phyloP scores from a whole-genome alignment of 1,284 basidiomycete species.

The Sporisorium reilianum region DNA sequence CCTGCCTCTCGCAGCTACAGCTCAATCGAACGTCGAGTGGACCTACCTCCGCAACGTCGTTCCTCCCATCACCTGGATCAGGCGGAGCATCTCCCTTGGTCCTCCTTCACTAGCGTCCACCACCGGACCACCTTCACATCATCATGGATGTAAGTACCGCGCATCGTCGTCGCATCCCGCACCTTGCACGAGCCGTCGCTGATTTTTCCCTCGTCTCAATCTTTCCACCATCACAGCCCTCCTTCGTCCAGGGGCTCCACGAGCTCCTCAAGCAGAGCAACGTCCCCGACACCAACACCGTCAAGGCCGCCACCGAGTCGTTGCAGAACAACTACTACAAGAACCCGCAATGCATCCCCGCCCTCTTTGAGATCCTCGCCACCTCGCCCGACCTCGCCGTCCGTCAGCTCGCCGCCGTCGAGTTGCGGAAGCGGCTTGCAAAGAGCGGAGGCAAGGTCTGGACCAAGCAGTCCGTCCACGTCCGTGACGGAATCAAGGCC shows the following conservation, averaged over 20 bases:
- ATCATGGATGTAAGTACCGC: constrained; percentile 34
- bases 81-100: background rate
- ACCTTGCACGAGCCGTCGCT: background rate
- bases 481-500: constrained; percentile 86
- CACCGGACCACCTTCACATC: constrained; percentile 1
- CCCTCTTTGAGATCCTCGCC: constrained; percentile 87
- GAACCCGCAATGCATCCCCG: constrained; percentile 88
- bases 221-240: constrained; percentile 23
- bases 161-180: background rate
- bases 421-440: constrained; percentile 90
- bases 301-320: constrained; percentile 78
- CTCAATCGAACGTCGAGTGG: constrained; percentile 12
- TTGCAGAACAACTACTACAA: constrained; percentile 79
- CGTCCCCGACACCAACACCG: constrained; percentile 66
- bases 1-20: constrained; percentile 9
- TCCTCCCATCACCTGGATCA: constrained; percentile 2
- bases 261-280: constrained; percentile 66
- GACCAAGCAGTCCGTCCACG: constrained; percentile 78
- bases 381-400: constrained; percentile 82
- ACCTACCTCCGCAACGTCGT: constrained; percentile 12
- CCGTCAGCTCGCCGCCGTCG: constrained; percentile 97
- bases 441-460: constrained; percentile 86
- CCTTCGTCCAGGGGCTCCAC: constrained; percentile 66
- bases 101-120: background rate
- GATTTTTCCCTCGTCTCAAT: background rate